Evolutionary conservation across 2,329 filamentous ascomycete species (phyloP), one percentile per base, ranked within the genome.

Genomic region (Colletotrichum salicis): DNA sequence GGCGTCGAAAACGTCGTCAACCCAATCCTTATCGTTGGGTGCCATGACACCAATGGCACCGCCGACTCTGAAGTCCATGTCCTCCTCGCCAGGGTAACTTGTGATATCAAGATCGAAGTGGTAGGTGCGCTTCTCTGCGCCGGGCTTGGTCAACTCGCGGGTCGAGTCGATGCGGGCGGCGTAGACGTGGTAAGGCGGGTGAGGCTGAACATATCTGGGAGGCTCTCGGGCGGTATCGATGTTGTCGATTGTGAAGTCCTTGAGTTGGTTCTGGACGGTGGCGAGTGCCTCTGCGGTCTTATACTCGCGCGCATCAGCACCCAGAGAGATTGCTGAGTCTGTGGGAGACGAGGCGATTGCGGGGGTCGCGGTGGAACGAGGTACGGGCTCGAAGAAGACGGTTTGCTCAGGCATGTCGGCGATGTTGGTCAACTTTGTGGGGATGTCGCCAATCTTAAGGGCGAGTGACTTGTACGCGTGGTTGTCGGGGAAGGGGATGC

Each of bases 41-140:
- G 96, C 95, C 79, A 94, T 94, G 70, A 99, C 90, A 51, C 96
- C 96, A 81, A 99, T 96, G 64, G 96, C 96, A 66, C 96, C 96
- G 70, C 96, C 96, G 22, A 99, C 96, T 79, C 96, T 95, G 87
- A 98, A 99, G 79, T 98, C 96, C 5, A 95, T 91, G 61, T 89
- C 87, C 65, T 93, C 93, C 83, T 97, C 94, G 24, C 90, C 89
- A 0, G 96, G 95, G 77, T 99, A 99, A 80, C 97, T 93, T 60
- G 96, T 98, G 61, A 99, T 93, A 78, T 99, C 96, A 56, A 99
- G 90, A 78, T 98, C 96, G 78, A 98, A 98, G 82, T 99, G 96
- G 81, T 96, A 97, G 0, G 96, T 99, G 72, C 96, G 90, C 89
- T 99, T 99, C 86, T 97, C 94, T 5, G 96, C 96, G 27, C 96